Base-by-base conservation (phyloP, 2,329 filamentous ascomycete species). In the Claviceps fusiformis region DNA sequence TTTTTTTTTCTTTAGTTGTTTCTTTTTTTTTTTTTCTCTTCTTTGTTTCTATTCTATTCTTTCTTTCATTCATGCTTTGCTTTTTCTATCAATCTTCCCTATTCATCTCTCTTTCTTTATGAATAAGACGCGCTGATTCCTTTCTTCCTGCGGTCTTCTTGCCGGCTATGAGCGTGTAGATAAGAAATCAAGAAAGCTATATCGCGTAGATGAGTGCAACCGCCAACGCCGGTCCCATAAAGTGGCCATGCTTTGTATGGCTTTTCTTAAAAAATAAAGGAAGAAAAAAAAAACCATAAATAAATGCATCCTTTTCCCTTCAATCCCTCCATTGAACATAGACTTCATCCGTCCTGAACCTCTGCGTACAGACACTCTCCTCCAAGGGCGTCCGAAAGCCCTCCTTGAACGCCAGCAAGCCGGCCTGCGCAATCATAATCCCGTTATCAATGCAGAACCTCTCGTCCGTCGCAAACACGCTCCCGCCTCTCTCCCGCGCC, bases 351-450 rank as follows among this genome's bases (percentile, higher is more conserved):
- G 87, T 92, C 63, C 87, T 82, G 67, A 90, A 92, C 54, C 88
- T 76, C 68, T 92, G 88, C 15, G 87, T 92, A 69, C 86, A 95
- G 13, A 86, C 89, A 62, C 86, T 92, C 48, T 96, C 87, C 59
- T 85, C 83, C 50, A 97, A 68, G 8, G 79, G 73, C 1, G 90
- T 96, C 57, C 72, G 77, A 65, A 89, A 90, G 1, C 92, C 92
- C 17, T 83, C 91, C 68, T 84, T 77, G 67, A 87, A 93, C 1
- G 91, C 91, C 64, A 96, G 68, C 63, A 98, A 71, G 2, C 93
- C 93, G 2, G 93, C 93, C 69, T 98, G 92, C 1, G 93, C 93
- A 73, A 98, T 98, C 93, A 98, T 98, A 67, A 98, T 97, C 51
- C 93, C 93, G 64, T 98, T 98, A 71, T 98, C 93, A 63, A 98